Evolutionary conservation across 352 stramenopile genomes (phyloP).

Genomic region (Phytopythium kandeliae): DNA sequence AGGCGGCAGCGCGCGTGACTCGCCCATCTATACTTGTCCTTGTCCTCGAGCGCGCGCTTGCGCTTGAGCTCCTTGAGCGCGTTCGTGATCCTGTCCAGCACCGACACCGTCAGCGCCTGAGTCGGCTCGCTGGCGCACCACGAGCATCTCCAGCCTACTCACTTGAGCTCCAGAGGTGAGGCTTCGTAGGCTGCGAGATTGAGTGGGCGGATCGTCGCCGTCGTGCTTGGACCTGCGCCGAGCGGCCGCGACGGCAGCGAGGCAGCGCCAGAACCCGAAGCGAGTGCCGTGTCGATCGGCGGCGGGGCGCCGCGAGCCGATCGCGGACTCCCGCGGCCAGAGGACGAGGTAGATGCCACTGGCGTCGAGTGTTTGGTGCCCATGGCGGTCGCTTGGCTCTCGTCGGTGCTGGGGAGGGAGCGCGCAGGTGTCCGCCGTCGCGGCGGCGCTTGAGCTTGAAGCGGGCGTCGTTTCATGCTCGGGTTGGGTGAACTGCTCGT

Average conservation of each 20-base stretch:
- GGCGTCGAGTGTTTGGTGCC: conserved; percentile 62
- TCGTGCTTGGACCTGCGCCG: conserved; percentile 24
- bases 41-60: conserved; percentile 39
- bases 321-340: conserved; percentile 2
- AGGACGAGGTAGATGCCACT: conserved; percentile 20
- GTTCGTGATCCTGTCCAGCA: conserved; percentile 55
- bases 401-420: no score
- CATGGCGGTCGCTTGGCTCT: conserved; percentile 17
- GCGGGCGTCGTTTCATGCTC: conserved; percentile 7
- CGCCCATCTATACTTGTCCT: conserved; percentile 43
- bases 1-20: no score
- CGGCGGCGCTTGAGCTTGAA: no score
- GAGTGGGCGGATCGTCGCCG: conserved; percentile 47
- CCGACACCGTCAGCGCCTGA: neutral
- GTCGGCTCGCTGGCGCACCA: no score
- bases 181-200: conserved; percentile 16
- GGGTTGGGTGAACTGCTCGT: no score
- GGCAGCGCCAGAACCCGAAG: neutral
- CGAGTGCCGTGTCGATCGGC: neutral
- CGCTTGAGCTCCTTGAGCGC: conserved; percentile 69
- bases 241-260: neutral
- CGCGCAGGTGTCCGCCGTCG: no score
- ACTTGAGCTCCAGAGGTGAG: conserved; percentile 72
- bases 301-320: neutral
- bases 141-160: neutral